Percentiles rank a stretch among this genome's conserved stretches.
Conservation (phyloP, 208 protist species). For the Herpetomonas tarakana region DNA sequence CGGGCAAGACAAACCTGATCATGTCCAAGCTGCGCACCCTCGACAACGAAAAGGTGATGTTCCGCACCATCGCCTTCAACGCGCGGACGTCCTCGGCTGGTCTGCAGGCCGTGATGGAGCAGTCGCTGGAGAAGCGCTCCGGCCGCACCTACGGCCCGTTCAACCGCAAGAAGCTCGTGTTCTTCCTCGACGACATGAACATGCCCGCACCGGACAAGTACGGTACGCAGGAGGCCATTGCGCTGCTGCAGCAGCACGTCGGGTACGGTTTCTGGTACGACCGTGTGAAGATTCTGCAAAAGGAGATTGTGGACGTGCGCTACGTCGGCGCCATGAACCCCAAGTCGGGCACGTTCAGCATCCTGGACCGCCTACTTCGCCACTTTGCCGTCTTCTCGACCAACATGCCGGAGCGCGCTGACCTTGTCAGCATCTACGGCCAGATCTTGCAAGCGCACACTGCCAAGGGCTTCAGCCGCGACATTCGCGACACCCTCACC, state of each 20-base stretch:
- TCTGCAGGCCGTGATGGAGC: constrained; percentile 96
- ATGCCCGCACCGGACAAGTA: constrained; percentile 99
- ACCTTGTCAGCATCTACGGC: constrained; percentile 94
- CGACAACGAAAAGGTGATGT: constrained; percentile 91
- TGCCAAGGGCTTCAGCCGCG: constrained; percentile 62
- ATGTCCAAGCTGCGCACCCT: constrained; percentile 94
- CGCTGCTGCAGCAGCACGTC: constrained; percentile 96
- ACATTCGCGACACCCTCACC: constrained; percentile 85
- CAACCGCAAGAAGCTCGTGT: constrained; percentile 96
- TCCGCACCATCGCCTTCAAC: constrained; percentile 96
- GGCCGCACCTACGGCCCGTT: constrained; percentile 94
- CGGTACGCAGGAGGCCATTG: constrained; percentile 97
- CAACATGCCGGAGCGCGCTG: constrained; percentile 91
- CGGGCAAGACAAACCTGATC: constrained; percentile 97
- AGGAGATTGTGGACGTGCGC: constrained; percentile 95
- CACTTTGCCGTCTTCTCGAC: constrained; percentile 97
- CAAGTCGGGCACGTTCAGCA: constrained; percentile 97
- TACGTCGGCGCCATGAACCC: constrained; percentile 98
- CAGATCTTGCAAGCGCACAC: constrained; percentile 95
- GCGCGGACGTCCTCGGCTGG: constrained; percentile 90
- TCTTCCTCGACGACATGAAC: constrained; percentile 99
- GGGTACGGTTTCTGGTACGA: constrained; percentile 99
- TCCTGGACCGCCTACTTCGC: constrained; percentile 95
- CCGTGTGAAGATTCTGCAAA: constrained; percentile 93
- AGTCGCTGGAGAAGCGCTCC: constrained; percentile 96